Base-by-base conservation (phyloP, 148 eudicot genomes). In the Chenopodium berlandieri region DNA sequence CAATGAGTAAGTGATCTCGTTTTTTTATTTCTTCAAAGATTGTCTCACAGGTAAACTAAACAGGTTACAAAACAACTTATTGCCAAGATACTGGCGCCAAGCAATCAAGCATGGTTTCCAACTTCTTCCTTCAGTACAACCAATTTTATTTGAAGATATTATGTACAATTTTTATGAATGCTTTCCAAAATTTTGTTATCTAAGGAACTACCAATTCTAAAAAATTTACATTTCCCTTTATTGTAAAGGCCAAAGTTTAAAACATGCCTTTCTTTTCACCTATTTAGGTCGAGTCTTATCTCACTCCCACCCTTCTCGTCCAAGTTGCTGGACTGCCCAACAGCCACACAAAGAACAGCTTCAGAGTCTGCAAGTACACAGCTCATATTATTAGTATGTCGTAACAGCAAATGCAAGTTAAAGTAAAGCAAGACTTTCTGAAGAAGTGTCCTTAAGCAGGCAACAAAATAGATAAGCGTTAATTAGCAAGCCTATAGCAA, bases 61-160 rank as follows among this genome's bases (percentile, higher is more conserved):
- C 63, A 65, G 68, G 68, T 65, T 65, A 65, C 68, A 65, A 23
- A 65, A 7, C 68, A 65, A 11, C 27, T 5, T n/a, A 65, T 65
- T 10, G 68, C 30, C 27, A 65, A 65, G 4, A 58, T 58, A 25
- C 12, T 4, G 30, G 7, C 54, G 13, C 16, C 16, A 34, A 34
- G 40, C 79, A 67, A 4, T 4, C 37, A 34, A 34, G 40, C 75
- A 67, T n/a, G 2, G 3, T 44, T 73, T 73, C 16, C 13, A 7
- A 30, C n/a, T 73, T 23, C 17, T 4, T 25, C 56, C 75, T 71
- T 71, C 62, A 12, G 44, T 46, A 9, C 50, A 31, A 12, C 30
- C 22, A 48, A 80, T 46, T 62, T 79, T 40, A 63, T 22, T 27
- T 30, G 71, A 74, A 73, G 23, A 65, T 23, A 46, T 25, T 71